Base-by-base conservation (phyloP, 345 rosid species). In the Gossypium mustelinum region DNA sequence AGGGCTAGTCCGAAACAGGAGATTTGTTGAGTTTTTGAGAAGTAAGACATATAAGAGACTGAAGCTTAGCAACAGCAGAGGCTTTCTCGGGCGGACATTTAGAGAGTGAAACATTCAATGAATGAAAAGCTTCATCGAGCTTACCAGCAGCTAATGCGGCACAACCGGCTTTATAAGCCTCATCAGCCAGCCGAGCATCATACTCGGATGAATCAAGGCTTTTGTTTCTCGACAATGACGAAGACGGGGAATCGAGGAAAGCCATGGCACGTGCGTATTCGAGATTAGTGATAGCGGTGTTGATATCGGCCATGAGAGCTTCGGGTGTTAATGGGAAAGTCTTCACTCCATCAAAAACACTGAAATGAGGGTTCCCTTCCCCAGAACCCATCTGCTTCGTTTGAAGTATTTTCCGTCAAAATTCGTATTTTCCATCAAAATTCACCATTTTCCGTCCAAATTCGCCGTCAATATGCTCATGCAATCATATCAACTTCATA, bases 11-110 rank as follows among this genome's bases (percentile, higher is more conserved):
- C 11, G 60, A 25, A 12, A 27, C 54, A 5, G 81, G 29, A 29
- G 80, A 50, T 69, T 69, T 79, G 4, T 64, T 76, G 20, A 82
- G 80, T 52, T 76, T 78, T 76, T 69, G 82, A 50, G 82, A 82
- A 20, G 78, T 74, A 22, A 79, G 85, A 69, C 80, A 79, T 27
- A 82, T 82, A 41, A 82, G 80, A 58, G 85, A 82, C 65, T 84
- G 91, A 75, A 88, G 95, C 84, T 90, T 90, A 45, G 89, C 82
- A 55, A 86, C 87, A 45, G 92, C 92, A 52, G 91, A 84, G 43
- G 76, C 75, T 62, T 65, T 70, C 45, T 82, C 82, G 16, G 82
- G 85, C 9, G 82, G 82, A 58, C 85, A 82, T 73, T 79, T 82
- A 11, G 78, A 70, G 41, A 89, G 87, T 43, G 91, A 79, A 63